Evolutionary conservation across 306 rosid species (phyloP).

Genomic region (Hippophae rhamnoides): DNA sequence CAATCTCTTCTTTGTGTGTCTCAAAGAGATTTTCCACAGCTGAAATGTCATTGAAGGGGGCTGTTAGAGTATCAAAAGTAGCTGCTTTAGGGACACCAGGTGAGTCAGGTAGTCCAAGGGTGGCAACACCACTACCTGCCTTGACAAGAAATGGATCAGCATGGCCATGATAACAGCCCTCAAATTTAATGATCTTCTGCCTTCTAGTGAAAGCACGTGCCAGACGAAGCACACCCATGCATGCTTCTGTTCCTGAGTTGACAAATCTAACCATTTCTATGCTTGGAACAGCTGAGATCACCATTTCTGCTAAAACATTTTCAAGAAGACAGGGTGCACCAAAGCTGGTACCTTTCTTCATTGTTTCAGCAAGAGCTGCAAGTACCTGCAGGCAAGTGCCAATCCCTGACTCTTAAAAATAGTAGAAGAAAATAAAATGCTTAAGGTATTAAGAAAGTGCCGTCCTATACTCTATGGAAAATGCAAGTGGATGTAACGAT

Average conservation of each 20-base stretch:
- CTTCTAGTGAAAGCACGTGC: slow-evolving; percentile 76
- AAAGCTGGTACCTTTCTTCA: slow-evolving; percentile 97
- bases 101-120: slow-evolving; percentile 93
- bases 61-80: slow-evolving; percentile 68
- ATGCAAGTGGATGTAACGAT: no score
- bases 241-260: slow-evolving; percentile 94
- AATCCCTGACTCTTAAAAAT: not conserved
- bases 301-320: slow-evolving; percentile 68
- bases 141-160: slow-evolving; percentile 94
- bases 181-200: slow-evolving; percentile 74
- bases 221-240: slow-evolving; percentile 86
- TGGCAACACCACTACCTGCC: slow-evolving; percentile 96
- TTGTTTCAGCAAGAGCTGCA: slow-evolving; percentile 79
- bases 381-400: slow-evolving; percentile 53
- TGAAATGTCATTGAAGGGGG: slow-evolving; percentile 59
- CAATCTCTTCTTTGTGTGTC: slow-evolving; percentile 58
- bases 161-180: slow-evolving; percentile 97
- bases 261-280: slow-evolving; percentile 95
- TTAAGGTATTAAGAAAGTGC: no score
- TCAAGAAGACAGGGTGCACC: slow-evolving; percentile 96
- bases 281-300: slow-evolving; percentile 81
- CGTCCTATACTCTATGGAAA: no score
- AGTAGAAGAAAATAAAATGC: no score
- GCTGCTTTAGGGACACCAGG: slow-evolving; percentile 95
- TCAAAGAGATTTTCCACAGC: slow-evolving; percentile 69